These are phyloP conservation scores for Emericellopsis terricola DNA, from an alignment of 495 filamentous ascomycete species.

Conservation along the genomic window DNA sequence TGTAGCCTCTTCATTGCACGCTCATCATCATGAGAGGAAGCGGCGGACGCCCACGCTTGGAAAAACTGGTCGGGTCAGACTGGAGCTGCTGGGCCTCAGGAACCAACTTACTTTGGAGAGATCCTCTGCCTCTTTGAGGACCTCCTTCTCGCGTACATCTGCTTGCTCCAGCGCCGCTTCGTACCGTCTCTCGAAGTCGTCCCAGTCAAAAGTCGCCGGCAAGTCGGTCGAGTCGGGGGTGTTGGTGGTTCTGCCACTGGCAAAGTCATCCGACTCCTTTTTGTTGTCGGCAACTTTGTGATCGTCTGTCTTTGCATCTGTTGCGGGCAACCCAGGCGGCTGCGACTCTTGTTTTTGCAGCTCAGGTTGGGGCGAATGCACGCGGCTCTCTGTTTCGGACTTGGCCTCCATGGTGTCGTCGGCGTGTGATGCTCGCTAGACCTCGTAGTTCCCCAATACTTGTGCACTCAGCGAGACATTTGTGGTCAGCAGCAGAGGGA, in stretches of 20 bases:
- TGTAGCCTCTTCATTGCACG: conserved; percentile 58
- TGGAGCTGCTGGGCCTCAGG: too few species aligned
- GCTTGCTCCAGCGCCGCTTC: conserved; percentile 38
- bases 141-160: conserved; percentile 36
- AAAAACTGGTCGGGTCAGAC: conserved; percentile 40
- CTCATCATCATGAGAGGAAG: conserved; percentile 47
- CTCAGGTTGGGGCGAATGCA: too few species aligned
- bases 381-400: too few species aligned
- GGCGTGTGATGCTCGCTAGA: too few species aligned
- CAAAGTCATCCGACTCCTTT: neutral
- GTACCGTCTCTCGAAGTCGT: conserved; percentile 47
- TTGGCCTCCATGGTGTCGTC: too few species aligned
- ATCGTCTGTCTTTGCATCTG: neutral
- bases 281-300: too few species aligned
- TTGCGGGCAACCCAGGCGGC: too few species aligned
- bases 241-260: too few species aligned
- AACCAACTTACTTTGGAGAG: conserved; percentile 35
- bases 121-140: conserved; percentile 44
- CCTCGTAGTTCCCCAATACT: too few species aligned
- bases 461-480: too few species aligned
- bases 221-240: conserved; percentile 26
- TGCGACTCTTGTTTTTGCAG: too few species aligned
- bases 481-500: neutral
- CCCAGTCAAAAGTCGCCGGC: conserved; percentile 41
- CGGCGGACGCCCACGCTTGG: conserved; percentile 47